Conservation (phyloP, 371 early-diverging fungal genomes). For the Coemansia sp. region DNA sequence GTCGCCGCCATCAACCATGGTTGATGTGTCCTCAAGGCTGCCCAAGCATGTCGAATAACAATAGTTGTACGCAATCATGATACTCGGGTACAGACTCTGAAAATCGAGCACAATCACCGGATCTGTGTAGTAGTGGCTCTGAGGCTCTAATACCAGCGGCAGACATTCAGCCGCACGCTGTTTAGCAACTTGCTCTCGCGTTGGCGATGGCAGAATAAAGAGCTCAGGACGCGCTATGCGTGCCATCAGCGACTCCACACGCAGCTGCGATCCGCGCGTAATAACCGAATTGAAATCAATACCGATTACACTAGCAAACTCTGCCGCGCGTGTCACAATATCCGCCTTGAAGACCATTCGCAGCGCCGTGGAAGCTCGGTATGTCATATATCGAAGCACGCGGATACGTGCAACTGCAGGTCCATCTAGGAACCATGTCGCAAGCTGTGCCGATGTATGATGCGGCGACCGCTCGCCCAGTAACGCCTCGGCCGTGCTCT, state of each 20-base stretch:
- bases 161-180: slow-evolving; percentile 78
- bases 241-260: slow-evolving; percentile 84
- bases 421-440: slow-evolving; percentile 62
- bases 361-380: slow-evolving; percentile 65
- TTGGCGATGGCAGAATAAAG: slow-evolving; percentile 63
- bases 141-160: slow-evolving; percentile 87
- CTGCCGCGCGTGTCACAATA: slow-evolving; percentile 69
- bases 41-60: slow-evolving; percentile 88
- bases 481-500: slow-evolving; percentile 68
- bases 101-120: slow-evolving; percentile 89
- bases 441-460: slow-evolving; percentile 58
- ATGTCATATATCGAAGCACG: slow-evolving; percentile 63
- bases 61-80: slow-evolving; percentile 93
- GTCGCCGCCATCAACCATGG: not conserved
- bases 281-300: slow-evolving; percentile 83
- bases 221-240: slow-evolving; percentile 82
- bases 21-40: slow-evolving; percentile 53
- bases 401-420: slow-evolving; percentile 59
- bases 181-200: slow-evolving; percentile 63
- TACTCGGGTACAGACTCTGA: slow-evolving; percentile 87
- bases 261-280: slow-evolving; percentile 85
- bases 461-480: slow-evolving; percentile 68
- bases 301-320: slow-evolving; percentile 86
- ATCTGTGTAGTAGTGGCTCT: slow-evolving; percentile 72
- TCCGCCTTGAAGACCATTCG: slow-evolving; percentile 72